A percentile compares a stretch with the other conserved stretches of the same genome.
Conservation (phyloP, 305 asterid species). For the Fraxinus dipetala region DNA sequence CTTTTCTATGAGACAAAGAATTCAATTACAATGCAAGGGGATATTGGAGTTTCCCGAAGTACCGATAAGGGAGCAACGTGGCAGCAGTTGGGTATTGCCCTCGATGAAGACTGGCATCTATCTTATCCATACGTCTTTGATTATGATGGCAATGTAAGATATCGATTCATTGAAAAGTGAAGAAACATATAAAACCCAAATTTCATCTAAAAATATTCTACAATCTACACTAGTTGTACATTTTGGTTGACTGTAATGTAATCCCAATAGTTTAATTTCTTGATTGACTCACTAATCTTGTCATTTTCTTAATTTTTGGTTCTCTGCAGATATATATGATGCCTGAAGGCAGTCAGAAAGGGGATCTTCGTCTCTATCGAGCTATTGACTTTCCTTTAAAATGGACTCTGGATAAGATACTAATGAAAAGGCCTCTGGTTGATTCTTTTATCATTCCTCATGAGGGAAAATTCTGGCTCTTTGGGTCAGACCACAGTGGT, state of each 20-base stretch:
- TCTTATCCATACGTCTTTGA: slow-evolving; percentile 92
- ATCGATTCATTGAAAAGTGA: slow-evolving; percentile 1
- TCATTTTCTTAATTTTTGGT: not conserved
- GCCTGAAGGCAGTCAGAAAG: slow-evolving; percentile 86
- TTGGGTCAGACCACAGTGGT: slow-evolving; percentile 88
- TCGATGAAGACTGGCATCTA: slow-evolving; percentile 97
- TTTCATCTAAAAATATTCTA: not conserved
- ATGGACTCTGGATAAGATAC: slow-evolving; percentile 62
- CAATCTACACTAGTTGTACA: not conserved
- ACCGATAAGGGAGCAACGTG: slow-evolving; percentile 83
- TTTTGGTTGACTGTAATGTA: not conserved
- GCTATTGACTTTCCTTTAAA: slow-evolving; percentile 74
- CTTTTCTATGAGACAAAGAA: slow-evolving; percentile 84
- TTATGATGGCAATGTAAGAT: slow-evolving; percentile 72
- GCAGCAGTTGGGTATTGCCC: slow-evolving; percentile 85
- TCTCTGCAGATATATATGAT: slow-evolving; percentile 81
- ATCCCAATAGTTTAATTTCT: not conserved
- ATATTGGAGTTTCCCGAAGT: slow-evolving; percentile 89
- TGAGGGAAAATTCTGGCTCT: slow-evolving; percentile 77
- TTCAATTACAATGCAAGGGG: slow-evolving; percentile 87
- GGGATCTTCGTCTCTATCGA: slow-evolving; percentile 90
- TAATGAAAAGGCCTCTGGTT: slow-evolving; percentile 75
- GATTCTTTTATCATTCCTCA: slow-evolving; percentile 70
- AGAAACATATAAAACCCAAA: not conserved
- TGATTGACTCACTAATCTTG: not conserved